Evolutionary conservation across 495 filamentous ascomycete species (phyloP).

Genomic region (Hyaloscypha finlandica): DNA sequence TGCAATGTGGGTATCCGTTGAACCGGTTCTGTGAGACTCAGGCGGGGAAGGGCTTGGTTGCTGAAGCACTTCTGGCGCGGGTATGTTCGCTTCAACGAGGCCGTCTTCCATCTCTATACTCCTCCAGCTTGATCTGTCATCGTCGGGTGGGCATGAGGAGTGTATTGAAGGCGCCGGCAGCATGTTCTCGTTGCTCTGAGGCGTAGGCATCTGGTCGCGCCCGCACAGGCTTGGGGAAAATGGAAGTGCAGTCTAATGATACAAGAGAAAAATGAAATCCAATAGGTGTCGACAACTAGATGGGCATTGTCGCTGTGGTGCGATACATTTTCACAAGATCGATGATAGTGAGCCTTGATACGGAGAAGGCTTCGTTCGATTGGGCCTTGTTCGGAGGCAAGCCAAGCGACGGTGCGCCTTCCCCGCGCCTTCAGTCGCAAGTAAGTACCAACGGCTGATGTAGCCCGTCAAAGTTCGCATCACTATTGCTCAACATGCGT

Average conservation of each 20-base stretch:
- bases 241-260: conserved; percentile 30
- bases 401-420: not conserved
- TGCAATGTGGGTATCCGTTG: conserved; percentile 27
- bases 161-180: conserved; percentile 23
- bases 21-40: conserved; percentile 23
- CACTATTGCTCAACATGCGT: not conserved
- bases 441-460: not conserved
- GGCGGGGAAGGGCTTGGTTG: conserved; percentile 33
- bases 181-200: conserved; percentile 41
- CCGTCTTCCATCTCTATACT: conserved; percentile 29
- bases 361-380: conserved; percentile 16
- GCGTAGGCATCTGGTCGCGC: conserved; percentile 50
- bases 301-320: conserved; percentile 23
- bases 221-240: conserved; percentile 31
- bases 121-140: conserved; percentile 36
- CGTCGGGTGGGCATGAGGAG: conserved; percentile 39
- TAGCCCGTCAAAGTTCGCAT: not conserved
- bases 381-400: conserved; percentile 9
- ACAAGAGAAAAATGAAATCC: conserved; percentile 30
- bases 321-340: conserved; percentile 16
- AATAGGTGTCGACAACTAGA: conserved; percentile 19
- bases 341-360: conserved; percentile 17
- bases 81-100: conserved; percentile 19
- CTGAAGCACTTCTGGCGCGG: conserved; percentile 28
- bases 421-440: not conserved